Evolutionary conservation across 768 basidiomycete species (phyloP).

Genomic region (Trametes maxima): DNA sequence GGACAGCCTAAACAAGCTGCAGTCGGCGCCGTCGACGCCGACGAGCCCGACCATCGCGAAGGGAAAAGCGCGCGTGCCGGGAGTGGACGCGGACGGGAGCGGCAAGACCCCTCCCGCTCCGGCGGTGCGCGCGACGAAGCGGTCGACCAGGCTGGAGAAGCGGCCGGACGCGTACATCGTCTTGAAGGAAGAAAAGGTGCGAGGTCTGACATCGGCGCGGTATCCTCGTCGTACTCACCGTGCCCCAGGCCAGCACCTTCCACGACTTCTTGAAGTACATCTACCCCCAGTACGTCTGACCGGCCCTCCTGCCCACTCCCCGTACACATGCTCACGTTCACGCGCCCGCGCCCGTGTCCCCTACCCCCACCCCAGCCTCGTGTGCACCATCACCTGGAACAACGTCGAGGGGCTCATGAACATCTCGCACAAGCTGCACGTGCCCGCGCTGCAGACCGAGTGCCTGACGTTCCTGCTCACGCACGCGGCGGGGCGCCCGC

Average conservation of each 20-base stretch:
- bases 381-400: conserved; percentile 94
- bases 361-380: conserved; percentile 76
- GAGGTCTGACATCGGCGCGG: conserved; percentile 22
- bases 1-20: conserved; percentile 62
- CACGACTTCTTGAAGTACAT: conserved; percentile 94
- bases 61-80: conserved; percentile 7
- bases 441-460: conserved; percentile 76
- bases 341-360: conserved; percentile 1
- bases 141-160: conserved; percentile 18
- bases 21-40: conserved; percentile 24
- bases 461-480: conserved; percentile 89
- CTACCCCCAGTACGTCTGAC: conserved; percentile 74
- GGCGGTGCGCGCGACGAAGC: conserved; percentile 16
- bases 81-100: conserved; percentile 14
- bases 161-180: conserved; percentile 84
- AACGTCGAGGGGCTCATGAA: conserved; percentile 93
- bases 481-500: conserved; percentile 89
- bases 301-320: neutral
- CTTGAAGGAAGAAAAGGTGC: conserved; percentile 84
- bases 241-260: conserved; percentile 70
- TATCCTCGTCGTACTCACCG: conserved; percentile 1
- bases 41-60: conserved; percentile 18
- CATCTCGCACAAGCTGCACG: conserved; percentile 86
- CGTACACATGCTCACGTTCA: neutral
- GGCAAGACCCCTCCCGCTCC: conserved; percentile 5